A percentile compares a stretch with the other conserved stretches of the same genome.
Evolutionary conservation across 2,329 filamentous ascomycete species (phyloP).

Genomic region (Colletotrichum chrysophilum): DNA sequence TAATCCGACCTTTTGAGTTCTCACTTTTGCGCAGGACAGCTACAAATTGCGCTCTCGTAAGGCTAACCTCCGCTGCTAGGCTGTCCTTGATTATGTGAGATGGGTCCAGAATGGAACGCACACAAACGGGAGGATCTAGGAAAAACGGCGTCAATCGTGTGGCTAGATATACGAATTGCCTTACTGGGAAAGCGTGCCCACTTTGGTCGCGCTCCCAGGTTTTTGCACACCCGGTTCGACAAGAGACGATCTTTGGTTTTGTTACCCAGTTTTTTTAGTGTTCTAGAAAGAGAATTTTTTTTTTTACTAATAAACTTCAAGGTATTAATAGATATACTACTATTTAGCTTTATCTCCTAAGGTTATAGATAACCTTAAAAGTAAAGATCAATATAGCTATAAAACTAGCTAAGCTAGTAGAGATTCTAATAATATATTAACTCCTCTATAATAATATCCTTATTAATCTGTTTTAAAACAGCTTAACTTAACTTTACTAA

Average conservation of each 20-base stretch:
- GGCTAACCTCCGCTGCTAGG: neutral
- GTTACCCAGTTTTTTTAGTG: too few species aligned
- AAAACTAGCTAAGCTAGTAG: too few species aligned
- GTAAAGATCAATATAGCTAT: too few species aligned
- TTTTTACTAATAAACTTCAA: too few species aligned
- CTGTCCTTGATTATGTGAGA: slow-evolving; percentile 7
- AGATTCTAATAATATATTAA: too few species aligned
- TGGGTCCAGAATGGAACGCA: neutral
- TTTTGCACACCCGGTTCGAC: neutral
- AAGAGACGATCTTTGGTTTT: neutral
- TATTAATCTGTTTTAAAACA: too few species aligned
- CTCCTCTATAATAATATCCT: too few species aligned
- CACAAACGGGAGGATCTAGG: neutral
- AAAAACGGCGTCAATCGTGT: neutral
- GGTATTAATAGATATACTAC: too few species aligned
- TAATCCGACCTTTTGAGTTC: neutral
- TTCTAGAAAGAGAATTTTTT: too few species aligned
- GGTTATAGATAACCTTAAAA: too few species aligned
- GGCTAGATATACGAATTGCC: slow-evolving; percentile 16
- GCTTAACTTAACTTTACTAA: too few species aligned
- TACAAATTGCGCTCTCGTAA: neutral
- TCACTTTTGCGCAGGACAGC: neutral
- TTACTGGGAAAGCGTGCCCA: neutral
- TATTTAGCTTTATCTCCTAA: too few species aligned
- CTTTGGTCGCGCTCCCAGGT: neutral